Conservation (phyloP, 805 yeast genomes). For the Hagleromyces aurorensis region DNA sequence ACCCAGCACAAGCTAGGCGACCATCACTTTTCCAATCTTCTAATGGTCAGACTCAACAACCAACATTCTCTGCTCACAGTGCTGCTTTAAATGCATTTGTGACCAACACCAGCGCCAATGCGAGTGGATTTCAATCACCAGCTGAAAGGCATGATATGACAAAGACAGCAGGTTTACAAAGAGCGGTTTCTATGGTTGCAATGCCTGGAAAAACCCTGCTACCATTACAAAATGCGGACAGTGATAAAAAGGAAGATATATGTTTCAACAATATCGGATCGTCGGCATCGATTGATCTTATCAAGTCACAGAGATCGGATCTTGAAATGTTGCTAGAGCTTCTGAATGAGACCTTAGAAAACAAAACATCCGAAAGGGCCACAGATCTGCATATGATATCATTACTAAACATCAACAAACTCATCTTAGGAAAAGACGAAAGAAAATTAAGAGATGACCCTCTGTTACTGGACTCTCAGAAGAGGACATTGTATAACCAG, state of each 20-base stretch:
- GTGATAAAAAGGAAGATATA: constrained; percentile 2
- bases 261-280: constrained; percentile 7
- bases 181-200: constrained; percentile 11
- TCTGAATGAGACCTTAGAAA: constrained; percentile 28
- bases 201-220: background rate
- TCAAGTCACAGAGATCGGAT: constrained; percentile 23
- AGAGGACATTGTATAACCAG: constrained; percentile 7
- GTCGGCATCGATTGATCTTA: constrained; percentile 12
- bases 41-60: too few relatives aligned
- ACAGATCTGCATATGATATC: constrained; percentile 29
- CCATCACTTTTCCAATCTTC: too few relatives aligned
- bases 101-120: constrained; percentile 12
- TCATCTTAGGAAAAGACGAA: constrained; percentile 18
- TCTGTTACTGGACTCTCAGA: constrained; percentile 4
- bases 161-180: constrained; percentile 8
- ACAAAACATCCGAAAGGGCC: constrained; percentile 24
- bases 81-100: constrained; percentile 29
- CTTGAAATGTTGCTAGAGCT: constrained; percentile 23
- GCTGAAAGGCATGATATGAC: too few relatives aligned
- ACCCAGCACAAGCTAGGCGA: too few relatives aligned
- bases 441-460: constrained; percentile 3
- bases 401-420: constrained; percentile 26
- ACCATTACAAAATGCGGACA: background rate
- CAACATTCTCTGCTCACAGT: constrained; percentile 10
- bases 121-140: constrained; percentile 8